phyloP scores from a whole-genome alignment of 2,329 filamentous ascomycete genomes.

The Pestalotiopsis sp. region DNA sequence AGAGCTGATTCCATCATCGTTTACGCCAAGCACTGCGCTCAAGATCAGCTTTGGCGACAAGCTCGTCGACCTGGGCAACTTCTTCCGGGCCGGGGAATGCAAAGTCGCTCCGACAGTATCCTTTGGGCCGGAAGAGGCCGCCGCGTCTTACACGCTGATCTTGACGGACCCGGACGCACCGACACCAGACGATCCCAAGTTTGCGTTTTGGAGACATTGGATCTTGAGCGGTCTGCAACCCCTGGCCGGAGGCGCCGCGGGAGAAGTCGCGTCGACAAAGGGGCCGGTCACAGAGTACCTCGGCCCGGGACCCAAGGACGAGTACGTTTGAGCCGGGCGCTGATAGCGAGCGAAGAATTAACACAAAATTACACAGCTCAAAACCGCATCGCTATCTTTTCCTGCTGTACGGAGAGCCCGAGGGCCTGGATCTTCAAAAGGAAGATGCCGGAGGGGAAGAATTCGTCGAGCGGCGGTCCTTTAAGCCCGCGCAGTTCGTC shows the following conservation, averaged over 20 bases:
- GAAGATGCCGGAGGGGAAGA: conserved; percentile 50
- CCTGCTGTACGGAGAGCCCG: conserved; percentile 44
- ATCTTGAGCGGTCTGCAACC: conserved; percentile 45
- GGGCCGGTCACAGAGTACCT: conserved; percentile 42
- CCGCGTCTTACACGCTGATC: conserved; percentile 45
- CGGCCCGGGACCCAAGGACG: conserved; percentile 47
- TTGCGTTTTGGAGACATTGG: conserved; percentile 59
- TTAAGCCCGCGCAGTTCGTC: conserved; percentile 42
- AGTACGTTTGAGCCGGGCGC: conserved; percentile 34
- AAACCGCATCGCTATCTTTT: conserved; percentile 51
- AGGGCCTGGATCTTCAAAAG: conserved; percentile 35
- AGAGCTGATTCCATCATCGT: conserved; percentile 41
- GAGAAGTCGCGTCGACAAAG: conserved; percentile 30
- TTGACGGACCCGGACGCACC: conserved; percentile 58
- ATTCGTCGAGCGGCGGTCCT: conserved; percentile 46
- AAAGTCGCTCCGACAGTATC: conserved; percentile 36
- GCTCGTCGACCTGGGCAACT: conserved; percentile 37
- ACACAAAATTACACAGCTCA: conserved; percentile 33
- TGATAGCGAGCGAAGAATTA: not conserved
- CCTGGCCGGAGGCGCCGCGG: conserved; percentile 19
- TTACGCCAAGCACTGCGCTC: conserved; percentile 44
- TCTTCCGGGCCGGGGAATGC: conserved; percentile 41
- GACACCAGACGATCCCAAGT: conserved; percentile 56
- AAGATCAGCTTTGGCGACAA: conserved; percentile 38
- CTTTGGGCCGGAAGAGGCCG: conserved; percentile 36